Evolutionary conservation across 1,284 basidiomycete species (phyloP).

Genomic region (Inonotus obliquus): DNA sequence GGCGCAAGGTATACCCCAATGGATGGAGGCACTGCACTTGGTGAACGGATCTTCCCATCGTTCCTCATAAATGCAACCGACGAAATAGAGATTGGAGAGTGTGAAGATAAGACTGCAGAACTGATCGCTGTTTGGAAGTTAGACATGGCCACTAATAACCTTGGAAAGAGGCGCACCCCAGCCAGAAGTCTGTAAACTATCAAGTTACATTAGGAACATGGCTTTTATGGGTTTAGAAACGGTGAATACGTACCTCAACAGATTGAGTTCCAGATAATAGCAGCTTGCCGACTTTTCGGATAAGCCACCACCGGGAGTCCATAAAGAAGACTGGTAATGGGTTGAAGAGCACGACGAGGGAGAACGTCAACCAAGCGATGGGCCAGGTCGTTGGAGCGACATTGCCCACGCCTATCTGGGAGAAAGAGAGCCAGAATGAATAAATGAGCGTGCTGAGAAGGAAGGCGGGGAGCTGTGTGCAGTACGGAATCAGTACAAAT

Average conservation of each 20-base stretch:
- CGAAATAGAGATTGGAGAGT: constrained; percentile 66
- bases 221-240: constrained; percentile 1
- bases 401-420: constrained; percentile 47
- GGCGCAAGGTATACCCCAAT: constrained; percentile 59
- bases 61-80: constrained; percentile 67
- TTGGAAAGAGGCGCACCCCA: constrained; percentile 50
- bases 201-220: neutral
- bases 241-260: constrained; percentile 59
- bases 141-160: constrained; percentile 6
- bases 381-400: constrained; percentile 70
- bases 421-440: constrained; percentile 84
- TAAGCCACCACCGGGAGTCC: constrained; percentile 75
- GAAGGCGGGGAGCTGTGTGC: constrained; percentile 68
- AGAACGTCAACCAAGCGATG: constrained; percentile 75
- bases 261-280: constrained; percentile 65
- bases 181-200: constrained; percentile 79
- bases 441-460: constrained; percentile 74
- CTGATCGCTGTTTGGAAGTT: constrained; percentile 74
- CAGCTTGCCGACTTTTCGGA: constrained; percentile 58
- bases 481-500: neutral
- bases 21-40: constrained; percentile 34
- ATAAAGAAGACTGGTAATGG: constrained; percentile 70
- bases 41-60: constrained; percentile 49
- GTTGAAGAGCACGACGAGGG: constrained; percentile 61
- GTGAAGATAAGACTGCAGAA: constrained; percentile 75